A percentile compares a stretch with the other conserved stretches of the same genome.
phyloP scores from a whole-genome alignment of 345 rosid genomes.

The Eucalyptus marginata region DNA sequence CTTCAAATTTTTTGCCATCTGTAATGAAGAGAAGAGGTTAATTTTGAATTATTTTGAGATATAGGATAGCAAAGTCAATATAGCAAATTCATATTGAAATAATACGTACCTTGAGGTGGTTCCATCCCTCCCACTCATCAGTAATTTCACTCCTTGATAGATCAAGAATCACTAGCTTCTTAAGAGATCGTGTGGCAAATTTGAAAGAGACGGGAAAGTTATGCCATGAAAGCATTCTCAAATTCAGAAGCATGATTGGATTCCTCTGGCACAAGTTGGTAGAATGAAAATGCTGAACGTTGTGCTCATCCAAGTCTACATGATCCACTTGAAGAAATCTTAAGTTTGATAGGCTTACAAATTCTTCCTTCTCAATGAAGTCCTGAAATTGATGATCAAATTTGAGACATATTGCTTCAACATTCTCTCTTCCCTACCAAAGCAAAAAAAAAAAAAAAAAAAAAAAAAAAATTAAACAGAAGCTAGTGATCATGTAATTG shows the following conservation, averaged over 20 bases:
- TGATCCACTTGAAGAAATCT: no score
- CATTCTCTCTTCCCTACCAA: no score
- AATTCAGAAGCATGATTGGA: neutral
- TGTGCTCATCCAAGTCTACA: no score
- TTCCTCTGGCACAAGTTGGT: neutral
- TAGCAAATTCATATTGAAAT: neutral
- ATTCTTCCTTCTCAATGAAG: no score
- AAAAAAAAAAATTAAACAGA: no score
- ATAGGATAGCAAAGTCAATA: neutral
- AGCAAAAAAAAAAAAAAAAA: no score
- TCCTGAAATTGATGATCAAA: no score
- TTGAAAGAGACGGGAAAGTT: rapidly evolving
- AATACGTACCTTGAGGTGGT: neutral
- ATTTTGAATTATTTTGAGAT: neutral
- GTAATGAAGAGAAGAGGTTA: neutral
- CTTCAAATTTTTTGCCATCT: neutral
- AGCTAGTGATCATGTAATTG: no score
- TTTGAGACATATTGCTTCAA: no score
- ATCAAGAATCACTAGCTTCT: neutral
- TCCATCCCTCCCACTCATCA: neutral
- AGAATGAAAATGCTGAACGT: neutral
- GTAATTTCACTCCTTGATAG: neutral
- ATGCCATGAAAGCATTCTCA: neutral
- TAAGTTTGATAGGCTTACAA: no score
- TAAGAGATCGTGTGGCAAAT: rapidly evolving